Evolutionary conservation across 2,329 filamentous ascomycete genomes (phyloP).

Genomic region (Apiospora kogelbergensis): DNA sequence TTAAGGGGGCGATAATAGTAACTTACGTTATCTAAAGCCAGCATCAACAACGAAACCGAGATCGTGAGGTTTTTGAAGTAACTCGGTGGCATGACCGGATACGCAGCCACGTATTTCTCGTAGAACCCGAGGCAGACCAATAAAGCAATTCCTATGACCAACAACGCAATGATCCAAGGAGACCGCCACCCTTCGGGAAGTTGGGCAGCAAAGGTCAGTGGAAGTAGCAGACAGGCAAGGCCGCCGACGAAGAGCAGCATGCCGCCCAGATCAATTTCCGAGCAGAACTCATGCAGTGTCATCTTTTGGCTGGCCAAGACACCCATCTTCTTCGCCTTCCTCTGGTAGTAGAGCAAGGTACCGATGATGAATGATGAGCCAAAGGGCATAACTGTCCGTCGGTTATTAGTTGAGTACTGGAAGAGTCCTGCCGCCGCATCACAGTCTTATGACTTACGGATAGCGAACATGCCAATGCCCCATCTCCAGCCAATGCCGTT

Average conservation of each 20-base stretch:
- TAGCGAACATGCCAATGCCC: constrained; percentile 58
- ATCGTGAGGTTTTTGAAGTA: constrained; percentile 47
- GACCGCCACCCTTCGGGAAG: constrained; percentile 42
- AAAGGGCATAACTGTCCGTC: constrained; percentile 41
- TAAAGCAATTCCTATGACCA: constrained; percentile 40
- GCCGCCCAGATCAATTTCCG: constrained; percentile 40
- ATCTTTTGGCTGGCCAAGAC: constrained; percentile 33
- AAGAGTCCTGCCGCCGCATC: accelerated
- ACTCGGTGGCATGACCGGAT: constrained; percentile 44
- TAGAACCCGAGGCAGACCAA: constrained; percentile 47
- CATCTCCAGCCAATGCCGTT: constrained; percentile 50
- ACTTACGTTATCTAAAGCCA: constrained; percentile 34
- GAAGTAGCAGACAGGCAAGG: constrained; percentile 47
- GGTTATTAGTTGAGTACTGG: too few species aligned
- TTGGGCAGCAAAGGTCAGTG: constrained; percentile 44
- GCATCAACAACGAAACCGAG: constrained; percentile 38
- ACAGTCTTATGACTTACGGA: constrained; percentile 26
- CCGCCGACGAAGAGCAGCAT: constrained; percentile 47
- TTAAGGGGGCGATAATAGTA: too few species aligned
- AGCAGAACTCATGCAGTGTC: constrained; percentile 34
- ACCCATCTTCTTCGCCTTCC: constrained; percentile 45
- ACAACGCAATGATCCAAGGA: constrained; percentile 43
- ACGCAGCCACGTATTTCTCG: constrained; percentile 41
- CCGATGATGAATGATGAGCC: constrained; percentile 48
- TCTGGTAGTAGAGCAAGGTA: constrained; percentile 49